Evolutionary conservation across 208 protist species (phyloP).

Genomic region (Crithidia expoeki): DNA sequence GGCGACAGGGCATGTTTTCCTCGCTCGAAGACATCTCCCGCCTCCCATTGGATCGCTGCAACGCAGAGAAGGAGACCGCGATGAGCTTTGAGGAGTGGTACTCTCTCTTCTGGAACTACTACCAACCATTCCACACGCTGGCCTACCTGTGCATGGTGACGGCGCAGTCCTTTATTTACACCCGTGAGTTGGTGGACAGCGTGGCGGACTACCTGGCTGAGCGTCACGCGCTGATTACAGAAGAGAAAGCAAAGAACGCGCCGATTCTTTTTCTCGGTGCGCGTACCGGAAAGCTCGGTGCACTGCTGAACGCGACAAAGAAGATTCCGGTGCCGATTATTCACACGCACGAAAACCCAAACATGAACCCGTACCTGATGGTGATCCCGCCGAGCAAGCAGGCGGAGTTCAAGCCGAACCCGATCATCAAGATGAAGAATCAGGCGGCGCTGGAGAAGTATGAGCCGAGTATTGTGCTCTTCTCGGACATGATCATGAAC

Average conservation of each 20-base stretch:
- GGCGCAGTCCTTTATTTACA: conserved; percentile 69
- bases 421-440: conserved; percentile 85
- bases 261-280: conserved; percentile 87
- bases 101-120: conserved; percentile 91
- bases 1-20: conserved; percentile 67
- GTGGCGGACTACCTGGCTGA: conserved; percentile 79
- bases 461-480: conserved; percentile 81
- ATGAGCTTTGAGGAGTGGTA: conserved; percentile 89
- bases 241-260: conserved; percentile 62
- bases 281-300: conserved; percentile 77
- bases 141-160: conserved; percentile 86
- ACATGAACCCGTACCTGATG: conserved; percentile 86
- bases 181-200: conserved; percentile 74
- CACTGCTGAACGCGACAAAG: conserved; percentile 74
- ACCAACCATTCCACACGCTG: conserved; percentile 75
- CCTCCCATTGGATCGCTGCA: conserved; percentile 77
- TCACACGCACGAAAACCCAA: conserved; percentile 82
- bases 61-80: conserved; percentile 56
- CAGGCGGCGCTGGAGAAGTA: conserved; percentile 86
- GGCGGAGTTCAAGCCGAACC: conserved; percentile 77
- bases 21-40: conserved; percentile 86
- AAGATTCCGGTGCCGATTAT: conserved; percentile 83
- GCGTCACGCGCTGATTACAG: conserved; percentile 69
- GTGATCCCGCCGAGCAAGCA: conserved; percentile 85
- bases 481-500: conserved; percentile 87